Evolutionary conservation across 1,139 yeast species (phyloP), one percentile per base, ranked within the genome.

Genomic region (Taphrina confusa): DNA sequence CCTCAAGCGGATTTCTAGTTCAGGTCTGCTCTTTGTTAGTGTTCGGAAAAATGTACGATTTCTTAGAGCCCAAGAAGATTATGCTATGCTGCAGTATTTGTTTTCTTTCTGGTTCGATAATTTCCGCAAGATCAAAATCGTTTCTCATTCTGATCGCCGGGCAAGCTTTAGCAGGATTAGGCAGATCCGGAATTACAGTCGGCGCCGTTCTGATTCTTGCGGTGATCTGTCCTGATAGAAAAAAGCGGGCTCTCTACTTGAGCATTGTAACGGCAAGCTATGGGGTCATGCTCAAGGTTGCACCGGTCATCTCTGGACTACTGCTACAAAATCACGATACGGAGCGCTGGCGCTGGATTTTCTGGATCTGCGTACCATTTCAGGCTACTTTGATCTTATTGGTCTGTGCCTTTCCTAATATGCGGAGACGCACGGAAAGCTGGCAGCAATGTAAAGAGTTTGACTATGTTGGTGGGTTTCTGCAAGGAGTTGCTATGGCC

Each of bases 251-350:
- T 3, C 16, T 54, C 11, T 44, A 36, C 22, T 20, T 54, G 23
- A 36, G 51, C 27, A 20, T 54, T 27, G 47, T 54, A 44, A 36
- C 36, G 6, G 58, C 40, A 8, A 44, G 51, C 28, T 54, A 54
- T 33, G 58, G 51, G 11, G 18, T 54, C 30, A 54, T 54, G 58
- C 47, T 54, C 45, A 54, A 54, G 39, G 36, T 54, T 6, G 49
- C 58, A 12, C 58, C 58, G 2, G 11, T 54, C 18, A 12, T 54
- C 4, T 28, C 58, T 23, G 58, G 58, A n/a, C 23, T 45, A 12
- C 16, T 54, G 25, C 58, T 54, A 4, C 45, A 36, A 25, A 42
- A 42, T 4, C 34, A 42, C 16, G 18, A 27, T n/a, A 28, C 30
- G 12, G 44, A 54, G 14, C 44, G 37, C 25, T 54, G 58, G 58